Conservation (phyloP, 768 basidiomycete genomes). For the Leccinum pellstonianum region DNA sequence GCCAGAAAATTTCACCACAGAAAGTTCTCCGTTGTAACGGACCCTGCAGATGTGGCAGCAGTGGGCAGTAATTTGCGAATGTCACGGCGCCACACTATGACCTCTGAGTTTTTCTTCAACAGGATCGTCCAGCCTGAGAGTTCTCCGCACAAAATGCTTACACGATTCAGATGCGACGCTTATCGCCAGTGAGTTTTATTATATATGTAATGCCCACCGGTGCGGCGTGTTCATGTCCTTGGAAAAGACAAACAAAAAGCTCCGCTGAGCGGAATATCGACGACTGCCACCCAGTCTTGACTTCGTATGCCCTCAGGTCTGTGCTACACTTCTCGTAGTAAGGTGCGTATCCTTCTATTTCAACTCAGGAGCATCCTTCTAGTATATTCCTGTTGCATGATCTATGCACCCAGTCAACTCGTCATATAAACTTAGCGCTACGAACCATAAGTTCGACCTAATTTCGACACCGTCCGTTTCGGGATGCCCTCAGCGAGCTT, state of each 20-base stretch:
- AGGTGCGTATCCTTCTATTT: not conserved
- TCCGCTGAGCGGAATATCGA: not conserved
- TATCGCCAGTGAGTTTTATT: not conserved
- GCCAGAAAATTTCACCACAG: not conserved
- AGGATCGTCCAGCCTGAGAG: not conserved
- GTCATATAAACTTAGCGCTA: not conserved
- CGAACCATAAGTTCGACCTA: too few species aligned
- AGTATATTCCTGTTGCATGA: not conserved
- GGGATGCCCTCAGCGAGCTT: not conserved
- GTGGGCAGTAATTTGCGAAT: not conserved
- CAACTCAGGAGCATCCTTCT: not conserved
- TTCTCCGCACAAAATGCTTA: not conserved
- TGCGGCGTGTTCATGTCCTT: not conserved
- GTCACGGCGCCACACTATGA: not conserved
- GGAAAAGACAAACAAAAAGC: not conserved
- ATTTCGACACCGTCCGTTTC: not conserved
- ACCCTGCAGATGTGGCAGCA: not conserved
- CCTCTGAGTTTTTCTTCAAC: not conserved
- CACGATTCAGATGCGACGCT: not conserved
- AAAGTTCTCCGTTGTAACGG: not conserved
- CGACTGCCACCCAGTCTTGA: not conserved
- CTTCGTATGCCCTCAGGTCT: not conserved
- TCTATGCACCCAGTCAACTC: not conserved
- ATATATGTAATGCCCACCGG: too few species aligned
- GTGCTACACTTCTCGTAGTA: not conserved